phyloP scores from a whole-genome alignment of 345 rosid genomes.

The Populus davidiana region DNA sequence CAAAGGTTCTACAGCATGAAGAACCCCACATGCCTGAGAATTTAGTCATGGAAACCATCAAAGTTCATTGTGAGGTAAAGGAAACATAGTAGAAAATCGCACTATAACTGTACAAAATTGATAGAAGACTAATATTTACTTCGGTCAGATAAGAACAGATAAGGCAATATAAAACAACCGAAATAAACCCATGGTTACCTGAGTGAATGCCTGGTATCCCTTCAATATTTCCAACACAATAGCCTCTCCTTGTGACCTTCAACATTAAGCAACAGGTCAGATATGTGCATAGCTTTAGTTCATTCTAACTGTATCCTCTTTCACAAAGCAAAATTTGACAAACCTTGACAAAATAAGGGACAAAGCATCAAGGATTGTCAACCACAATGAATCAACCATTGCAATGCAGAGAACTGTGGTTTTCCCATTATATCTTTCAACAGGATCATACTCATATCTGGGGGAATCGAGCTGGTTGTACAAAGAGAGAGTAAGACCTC shows the following conservation, averaged over 20 bases:
- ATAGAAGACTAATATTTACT: background rate
- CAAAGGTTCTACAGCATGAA: constrained; percentile 91
- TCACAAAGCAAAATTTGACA: constrained; percentile 15
- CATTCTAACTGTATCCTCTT: constrained; percentile 6
- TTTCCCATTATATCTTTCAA: constrained; percentile 54
- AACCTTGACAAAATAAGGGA: constrained; percentile 93
- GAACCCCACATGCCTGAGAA: constrained; percentile 95
- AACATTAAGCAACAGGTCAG: constrained; percentile 37
- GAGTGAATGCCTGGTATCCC: constrained; percentile 99
- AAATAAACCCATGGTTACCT: constrained; percentile 42
- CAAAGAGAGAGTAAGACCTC: constrained; percentile 21
- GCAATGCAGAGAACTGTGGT: constrained; percentile 76
- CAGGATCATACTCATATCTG: constrained; percentile 65
- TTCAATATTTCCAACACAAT: constrained; percentile 91
- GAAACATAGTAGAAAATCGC: constrained; percentile 2
- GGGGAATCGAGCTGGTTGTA: constrained; percentile 84
- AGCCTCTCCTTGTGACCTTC: constrained; percentile 99
- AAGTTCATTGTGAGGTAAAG: constrained; percentile 3
- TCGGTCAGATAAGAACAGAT: background rate
- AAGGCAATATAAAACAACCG: background rate
- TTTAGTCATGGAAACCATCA: constrained; percentile 19
- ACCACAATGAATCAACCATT: constrained; percentile 94
- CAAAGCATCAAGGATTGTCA: constrained; percentile 92
- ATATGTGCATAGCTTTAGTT: background rate
- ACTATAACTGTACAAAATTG: background rate